A percentile compares a stretch with the other conserved stretches of the same genome.
These are phyloP conservation scores for Zhuliangozyma blackwelliae DNA, from an alignment of 1,139 yeast species.

Conservation along the genomic window DNA sequence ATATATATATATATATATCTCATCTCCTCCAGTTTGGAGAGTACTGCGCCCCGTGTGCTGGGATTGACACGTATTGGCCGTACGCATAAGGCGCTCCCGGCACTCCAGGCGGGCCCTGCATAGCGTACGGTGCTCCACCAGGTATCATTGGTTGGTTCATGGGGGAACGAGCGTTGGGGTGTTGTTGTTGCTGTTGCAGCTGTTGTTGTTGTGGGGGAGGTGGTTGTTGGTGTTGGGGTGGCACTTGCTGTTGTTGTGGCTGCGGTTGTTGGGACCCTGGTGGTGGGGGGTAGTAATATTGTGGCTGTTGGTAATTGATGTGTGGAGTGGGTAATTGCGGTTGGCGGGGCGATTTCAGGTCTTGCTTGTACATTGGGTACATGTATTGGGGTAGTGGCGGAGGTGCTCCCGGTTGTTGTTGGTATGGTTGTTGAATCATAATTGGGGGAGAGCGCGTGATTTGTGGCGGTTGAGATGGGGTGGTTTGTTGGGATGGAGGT, in stretches of 20 bases:
- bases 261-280: constrained; percentile 12
- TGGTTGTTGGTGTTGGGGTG: constrained; percentile 3
- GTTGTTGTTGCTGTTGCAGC: constrained; percentile 16
- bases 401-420: constrained; percentile 4
- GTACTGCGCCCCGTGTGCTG: constrained; percentile 19
- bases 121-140: constrained; percentile 16
- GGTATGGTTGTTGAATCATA: constrained; percentile 10
- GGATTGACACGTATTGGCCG: constrained; percentile 34
- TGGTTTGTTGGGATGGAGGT: no score
- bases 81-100: constrained; percentile 35
- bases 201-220: constrained; percentile 11
- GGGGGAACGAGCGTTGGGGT: constrained; percentile 14
- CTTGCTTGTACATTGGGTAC: constrained; percentile 18
- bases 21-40: constrained; percentile 33
- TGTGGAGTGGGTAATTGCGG: constrained; percentile 22
- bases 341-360: constrained; percentile 19
- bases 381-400: constrained; percentile 9
- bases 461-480: no score
- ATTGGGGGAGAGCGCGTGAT: constrained; percentile 8
- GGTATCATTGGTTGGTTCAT: constrained; percentile 13
- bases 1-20: neutral
- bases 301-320: constrained; percentile 10
- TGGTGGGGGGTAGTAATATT: constrained; percentile 14
- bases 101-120: constrained; percentile 13
- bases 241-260: constrained; percentile 13